Percentiles rank a stretch among this genome's conserved stretches.
phyloP scores from a whole-genome alignment of 768 basidiomycete species.

The Boletus rex-veris region DNA sequence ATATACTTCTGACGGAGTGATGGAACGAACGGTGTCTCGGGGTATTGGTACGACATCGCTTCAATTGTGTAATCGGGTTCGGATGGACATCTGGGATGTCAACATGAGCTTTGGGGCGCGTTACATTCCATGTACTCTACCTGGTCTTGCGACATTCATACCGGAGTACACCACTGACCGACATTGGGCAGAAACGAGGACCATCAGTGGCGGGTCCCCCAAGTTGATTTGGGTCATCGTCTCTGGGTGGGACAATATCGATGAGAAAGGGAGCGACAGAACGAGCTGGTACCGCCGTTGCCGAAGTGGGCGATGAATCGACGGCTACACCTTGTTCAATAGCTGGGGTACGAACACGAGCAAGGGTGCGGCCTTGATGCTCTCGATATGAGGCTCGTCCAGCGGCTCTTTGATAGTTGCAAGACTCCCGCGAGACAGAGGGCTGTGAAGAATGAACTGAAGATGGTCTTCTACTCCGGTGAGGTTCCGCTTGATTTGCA shows the following conservation, averaged over 20 bases:
- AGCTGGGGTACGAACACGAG: conserved; percentile 11
- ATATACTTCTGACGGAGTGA: background rate
- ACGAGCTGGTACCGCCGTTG: background rate
- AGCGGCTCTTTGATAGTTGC: too few relatives aligned
- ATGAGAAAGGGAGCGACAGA: background rate
- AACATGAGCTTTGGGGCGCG: background rate
- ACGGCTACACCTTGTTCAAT: background rate
- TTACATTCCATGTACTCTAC: conserved; percentile 3
- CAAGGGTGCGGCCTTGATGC: conserved; percentile 15
- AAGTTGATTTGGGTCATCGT: conserved; percentile 3
- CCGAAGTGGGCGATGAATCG: background rate
- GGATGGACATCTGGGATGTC: background rate
- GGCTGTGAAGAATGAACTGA: too few relatives aligned
- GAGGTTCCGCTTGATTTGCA: background rate
- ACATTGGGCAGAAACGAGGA: too few relatives aligned
- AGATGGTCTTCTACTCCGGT: conserved; percentile 14
- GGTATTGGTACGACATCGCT: conserved; percentile 18
- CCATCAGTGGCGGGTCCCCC: conserved; percentile 2
- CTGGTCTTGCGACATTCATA: conserved; percentile 6
- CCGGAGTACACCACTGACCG: conserved; percentile 3
- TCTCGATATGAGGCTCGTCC: conserved; percentile 24
- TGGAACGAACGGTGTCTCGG: conserved; percentile 18
- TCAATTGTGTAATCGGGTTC: conserved; percentile 4
- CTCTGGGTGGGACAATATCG: conserved; percentile 7
- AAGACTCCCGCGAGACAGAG: too few relatives aligned